Evolutionary conservation across 768 basidiomycete species (phyloP), one percentile per base, ranked within the genome.

Genomic region (Tylopilus felleus): DNA sequence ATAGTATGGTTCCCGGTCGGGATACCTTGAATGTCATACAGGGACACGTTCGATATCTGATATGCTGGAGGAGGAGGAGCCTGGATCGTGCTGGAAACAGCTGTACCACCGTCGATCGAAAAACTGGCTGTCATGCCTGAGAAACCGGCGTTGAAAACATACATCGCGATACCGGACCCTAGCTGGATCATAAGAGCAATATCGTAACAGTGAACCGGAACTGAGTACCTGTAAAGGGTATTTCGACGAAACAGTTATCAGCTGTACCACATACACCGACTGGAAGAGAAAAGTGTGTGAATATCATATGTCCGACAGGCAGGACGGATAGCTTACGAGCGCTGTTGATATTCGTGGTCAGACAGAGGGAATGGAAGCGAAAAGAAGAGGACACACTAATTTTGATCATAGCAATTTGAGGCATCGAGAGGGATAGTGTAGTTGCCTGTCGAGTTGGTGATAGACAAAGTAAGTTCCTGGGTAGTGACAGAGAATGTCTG

Each of bases 111-210:
- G 13, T 67, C 62, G 36, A 67, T 27, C 12, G 59, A 51, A 53
- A 64, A 66, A 43, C 53, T 64, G 49, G 61, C 65, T 10, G 59
- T 46, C 49, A 60, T 61, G 48, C 67, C 67, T 7, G 57, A 40
- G 0, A 22, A 0, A 1, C 65, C 67, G 5, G 64, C 64, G 8
- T 41, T 61, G 28, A 52, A 64, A 23, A 69, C 62, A 40, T 66
- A 69, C 51, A 69, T 61, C 29, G 59, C 52, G 46, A 67, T 66
- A 12, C 65, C 67, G 0, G 65, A 64, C 22, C 67, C 65, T 66
- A 8, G 17, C 8, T 36, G 13, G 17, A 39, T 0, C 21, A 9
- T 60, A 22, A 53, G 21, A 27, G 8, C 16, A 22, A 22, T 1
- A 31, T 35, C 9, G 33, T 6, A 16, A 1, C 2, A 22, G 41